These are phyloP conservation scores for Erodium texanum DNA, from an alignment of 441 rosid species.

Conservation along the genomic window DNA sequence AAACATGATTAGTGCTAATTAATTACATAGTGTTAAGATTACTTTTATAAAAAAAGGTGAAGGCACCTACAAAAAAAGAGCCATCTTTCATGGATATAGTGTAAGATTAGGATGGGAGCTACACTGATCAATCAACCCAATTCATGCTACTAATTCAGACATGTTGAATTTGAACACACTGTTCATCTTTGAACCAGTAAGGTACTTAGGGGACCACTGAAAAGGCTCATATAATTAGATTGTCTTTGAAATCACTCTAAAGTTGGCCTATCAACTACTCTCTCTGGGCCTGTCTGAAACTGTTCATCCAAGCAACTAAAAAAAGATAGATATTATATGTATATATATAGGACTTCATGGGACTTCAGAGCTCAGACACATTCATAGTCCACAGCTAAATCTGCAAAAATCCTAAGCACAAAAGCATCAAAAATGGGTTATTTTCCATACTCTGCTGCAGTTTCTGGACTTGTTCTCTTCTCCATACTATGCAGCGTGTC, in stretches of 20 bases:
- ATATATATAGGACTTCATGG: neutral
- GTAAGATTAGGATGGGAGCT: too few relatives aligned
- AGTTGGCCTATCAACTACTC: neutral
- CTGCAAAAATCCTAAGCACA: neutral
- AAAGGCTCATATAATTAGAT: neutral
- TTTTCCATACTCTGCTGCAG: neutral
- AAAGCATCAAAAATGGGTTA: neutral
- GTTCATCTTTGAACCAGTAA: neutral
- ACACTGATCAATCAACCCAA: too few relatives aligned
- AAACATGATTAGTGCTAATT: neutral
- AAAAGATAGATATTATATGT: neutral
- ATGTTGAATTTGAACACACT: neutral
- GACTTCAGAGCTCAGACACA: neutral
- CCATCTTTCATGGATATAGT: neutral
- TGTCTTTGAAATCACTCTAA: slow-evolving; percentile 4
- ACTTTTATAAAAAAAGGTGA: neutral
- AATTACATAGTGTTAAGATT: neutral
- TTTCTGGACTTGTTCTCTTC: neutral
- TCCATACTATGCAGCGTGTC: neutral
- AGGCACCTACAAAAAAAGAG: neutral
- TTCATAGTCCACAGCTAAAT: neutral
- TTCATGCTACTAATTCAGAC: neutral
- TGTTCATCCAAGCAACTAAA: neutral
- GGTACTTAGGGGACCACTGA: neutral
- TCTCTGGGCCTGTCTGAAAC: neutral